These are phyloP conservation scores for Apophysomyces ossiformis DNA, from an alignment of 371 early-diverging fungal species.

Conservation along the genomic window DNA sequence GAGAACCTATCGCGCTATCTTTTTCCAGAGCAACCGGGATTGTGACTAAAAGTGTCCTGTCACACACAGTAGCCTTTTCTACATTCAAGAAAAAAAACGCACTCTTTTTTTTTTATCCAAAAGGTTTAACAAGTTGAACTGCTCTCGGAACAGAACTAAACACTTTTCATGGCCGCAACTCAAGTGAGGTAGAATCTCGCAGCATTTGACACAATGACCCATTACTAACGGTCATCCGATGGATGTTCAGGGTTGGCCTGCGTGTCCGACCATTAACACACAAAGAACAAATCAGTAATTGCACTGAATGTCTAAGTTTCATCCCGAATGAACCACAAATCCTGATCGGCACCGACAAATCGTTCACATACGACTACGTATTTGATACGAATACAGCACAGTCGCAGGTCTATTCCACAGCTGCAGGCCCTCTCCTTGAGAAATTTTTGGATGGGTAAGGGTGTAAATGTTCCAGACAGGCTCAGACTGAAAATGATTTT, in stretches of 20 bases:
- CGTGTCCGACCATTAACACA: slow-evolving; percentile 81
- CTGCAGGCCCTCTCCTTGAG: slow-evolving; percentile 77
- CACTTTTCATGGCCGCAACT: slow-evolving; percentile 9
- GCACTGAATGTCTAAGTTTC: slow-evolving; percentile 73
- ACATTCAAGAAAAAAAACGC: neutral
- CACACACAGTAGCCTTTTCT: neutral
- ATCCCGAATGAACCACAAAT: slow-evolving; percentile 73
- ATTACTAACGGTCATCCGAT: neutral
- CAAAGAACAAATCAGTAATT: slow-evolving; percentile 76
- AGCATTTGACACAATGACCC: neutral
- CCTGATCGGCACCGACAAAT: slow-evolving; percentile 69
- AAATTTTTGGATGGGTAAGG: slow-evolving; percentile 89
- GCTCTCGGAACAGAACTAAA: neutral
- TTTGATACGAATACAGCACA: slow-evolving; percentile 80
- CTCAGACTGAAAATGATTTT: neutral
- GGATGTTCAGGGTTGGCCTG: slow-evolving; percentile 70
- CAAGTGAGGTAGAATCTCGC: slow-evolving; percentile 7
- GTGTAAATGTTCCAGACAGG: neutral
- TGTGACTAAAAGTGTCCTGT: neutral
- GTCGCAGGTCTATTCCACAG: slow-evolving; percentile 69
- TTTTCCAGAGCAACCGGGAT: neutral
- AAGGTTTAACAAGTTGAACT: neutral
- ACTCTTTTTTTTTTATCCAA: neutral
- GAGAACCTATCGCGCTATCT: slow-evolving; percentile 3
- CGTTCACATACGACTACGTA: slow-evolving; percentile 90